phyloP scores from a whole-genome alignment of 495 filamentous ascomycete genomes.

The Daldinia caldariorum region DNA sequence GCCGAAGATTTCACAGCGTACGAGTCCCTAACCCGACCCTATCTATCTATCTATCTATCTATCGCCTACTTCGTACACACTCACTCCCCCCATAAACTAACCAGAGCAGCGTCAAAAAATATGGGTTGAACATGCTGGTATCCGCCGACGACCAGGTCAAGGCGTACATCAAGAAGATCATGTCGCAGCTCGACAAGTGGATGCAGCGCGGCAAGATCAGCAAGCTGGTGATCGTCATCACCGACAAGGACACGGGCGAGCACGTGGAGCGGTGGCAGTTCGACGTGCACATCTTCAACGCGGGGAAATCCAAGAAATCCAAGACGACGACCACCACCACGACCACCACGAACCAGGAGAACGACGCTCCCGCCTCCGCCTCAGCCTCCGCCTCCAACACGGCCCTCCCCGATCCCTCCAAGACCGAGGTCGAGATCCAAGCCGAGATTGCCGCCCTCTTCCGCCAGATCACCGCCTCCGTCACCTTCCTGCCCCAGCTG shows the following conservation, averaged over 20 bases:
- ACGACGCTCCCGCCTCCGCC: constrained; percentile 33
- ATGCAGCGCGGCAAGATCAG: constrained; percentile 95
- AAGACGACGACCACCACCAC: too few relatives aligned
- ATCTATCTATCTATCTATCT: too few relatives aligned
- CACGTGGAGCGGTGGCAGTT: constrained; percentile 98
- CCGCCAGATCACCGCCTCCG: constrained; percentile 96
- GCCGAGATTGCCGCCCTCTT: constrained; percentile 94
- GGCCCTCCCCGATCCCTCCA: constrained; percentile 65
- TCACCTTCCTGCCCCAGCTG: constrained; percentile 94
- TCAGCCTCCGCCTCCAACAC: constrained; percentile 33
- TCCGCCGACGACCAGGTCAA: constrained; percentile 97
- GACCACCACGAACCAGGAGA: constrained; percentile 65
- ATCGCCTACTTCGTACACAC: too few relatives aligned
- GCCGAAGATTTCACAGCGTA: constrained; percentile 96
- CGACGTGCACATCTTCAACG: constrained; percentile 84
- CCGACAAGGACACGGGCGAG: constrained; percentile 94
- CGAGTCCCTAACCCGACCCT: constrained; percentile 41
- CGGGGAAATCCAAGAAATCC: constrained; percentile 46
- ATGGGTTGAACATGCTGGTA: constrained; percentile 98
- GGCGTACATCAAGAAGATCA: constrained; percentile 98
- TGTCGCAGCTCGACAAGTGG: constrained; percentile 95
- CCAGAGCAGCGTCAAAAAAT: constrained; percentile 84
- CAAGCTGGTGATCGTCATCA: constrained; percentile 95
- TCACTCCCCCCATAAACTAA: constrained; percentile 17
- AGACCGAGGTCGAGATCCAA: constrained; percentile 93